Conservation (phyloP, 192 early-diverging fungal genomes). For the Gaertneriomyces semiglobifer region DNA sequence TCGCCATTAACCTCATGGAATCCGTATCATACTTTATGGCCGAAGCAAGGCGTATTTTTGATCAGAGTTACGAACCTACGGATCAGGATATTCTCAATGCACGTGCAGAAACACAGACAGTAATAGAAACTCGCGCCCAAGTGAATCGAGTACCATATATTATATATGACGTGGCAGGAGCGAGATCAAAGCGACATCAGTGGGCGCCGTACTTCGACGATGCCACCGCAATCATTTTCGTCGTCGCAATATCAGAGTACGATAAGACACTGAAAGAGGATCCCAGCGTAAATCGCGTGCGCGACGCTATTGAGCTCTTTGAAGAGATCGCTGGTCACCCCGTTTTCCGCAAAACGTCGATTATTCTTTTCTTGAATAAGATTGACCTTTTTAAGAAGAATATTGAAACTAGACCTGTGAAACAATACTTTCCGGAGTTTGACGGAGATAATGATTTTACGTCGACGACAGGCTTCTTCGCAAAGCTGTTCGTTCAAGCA, state of each 20-base stretch:
- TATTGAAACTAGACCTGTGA: constrained; percentile 33
- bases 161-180: constrained; percentile 72
- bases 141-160: constrained; percentile 54
- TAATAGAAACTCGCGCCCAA: constrained; percentile 64
- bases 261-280: constrained; percentile 65
- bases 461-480: too few species aligned
- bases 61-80: constrained; percentile 53
- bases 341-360: constrained; percentile 45
- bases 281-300: constrained; percentile 53
- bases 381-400: constrained; percentile 52
- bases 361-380: constrained; percentile 58
- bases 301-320: constrained; percentile 49
- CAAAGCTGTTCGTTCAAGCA: too few species aligned
- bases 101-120: constrained; percentile 66
- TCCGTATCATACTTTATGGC: constrained; percentile 27
- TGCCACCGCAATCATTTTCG: constrained; percentile 64
- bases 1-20: background rate
- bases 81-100: constrained; percentile 68
- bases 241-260: constrained; percentile 61
- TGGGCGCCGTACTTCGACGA: constrained; percentile 76
- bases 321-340: constrained; percentile 47
- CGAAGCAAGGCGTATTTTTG: constrained; percentile 46
- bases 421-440: constrained; percentile 47
- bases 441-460: constrained; percentile 23
- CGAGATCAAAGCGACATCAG: constrained; percentile 57